phyloP scores from a whole-genome alignment of 2,329 filamentous ascomycete species.

The Aspergillus sp. region DNA sequence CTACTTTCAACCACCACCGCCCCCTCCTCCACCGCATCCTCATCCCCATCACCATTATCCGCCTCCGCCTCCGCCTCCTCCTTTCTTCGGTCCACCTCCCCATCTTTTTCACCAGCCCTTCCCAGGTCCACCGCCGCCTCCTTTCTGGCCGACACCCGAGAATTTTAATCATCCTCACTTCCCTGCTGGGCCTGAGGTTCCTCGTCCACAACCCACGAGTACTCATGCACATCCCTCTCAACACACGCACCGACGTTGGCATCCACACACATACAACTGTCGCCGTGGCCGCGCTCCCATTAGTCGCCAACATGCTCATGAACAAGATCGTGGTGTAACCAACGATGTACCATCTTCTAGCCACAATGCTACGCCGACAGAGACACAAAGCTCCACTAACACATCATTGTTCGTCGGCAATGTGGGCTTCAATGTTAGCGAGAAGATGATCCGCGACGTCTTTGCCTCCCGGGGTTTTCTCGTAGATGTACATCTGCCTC shows the following conservation, averaged over 20 bases:
- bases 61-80: neutral
- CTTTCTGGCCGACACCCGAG: neutral
- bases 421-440: slow-evolving; percentile 41
- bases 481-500: slow-evolving; percentile 37
- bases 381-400: neutral
- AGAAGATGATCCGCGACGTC: slow-evolving; percentile 37
- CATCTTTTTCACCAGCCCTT: neutral
- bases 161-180: neutral
- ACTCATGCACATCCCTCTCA: neutral
- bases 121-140: neutral
- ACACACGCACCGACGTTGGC: too few species aligned
- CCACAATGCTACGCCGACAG: neutral
- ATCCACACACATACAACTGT: neutral
- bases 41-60: neutral
- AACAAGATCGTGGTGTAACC: neutral
- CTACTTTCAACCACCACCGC: neutral
- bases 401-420: slow-evolving; percentile 42
- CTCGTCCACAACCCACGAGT: neutral
- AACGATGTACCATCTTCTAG: neutral
- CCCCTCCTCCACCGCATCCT: neutral
- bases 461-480: slow-evolving; percentile 42
- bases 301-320: neutral
- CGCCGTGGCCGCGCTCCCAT: neutral
- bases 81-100: neutral
- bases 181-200: neutral